A percentile compares a stretch with the other conserved stretches of the same genome.
These are phyloP conservation scores for Aspergillus egyptiacus DNA, from an alignment of 495 filamentous ascomycete species.

Conservation along the genomic window DNA sequence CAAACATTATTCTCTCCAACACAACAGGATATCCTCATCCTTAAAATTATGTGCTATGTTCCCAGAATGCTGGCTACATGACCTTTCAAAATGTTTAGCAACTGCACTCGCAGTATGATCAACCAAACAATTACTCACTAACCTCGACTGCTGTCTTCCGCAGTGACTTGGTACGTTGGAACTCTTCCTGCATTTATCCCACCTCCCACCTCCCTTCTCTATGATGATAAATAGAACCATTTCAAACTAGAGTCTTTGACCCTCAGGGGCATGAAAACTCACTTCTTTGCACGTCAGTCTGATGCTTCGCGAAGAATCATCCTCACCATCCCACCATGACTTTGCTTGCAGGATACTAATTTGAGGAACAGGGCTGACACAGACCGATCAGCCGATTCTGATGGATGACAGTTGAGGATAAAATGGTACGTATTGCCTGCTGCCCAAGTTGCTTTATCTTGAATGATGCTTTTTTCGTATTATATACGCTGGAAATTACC, in stretches of 20 bases:
- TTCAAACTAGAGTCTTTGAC: slow-evolving; percentile 99
- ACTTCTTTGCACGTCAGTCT: slow-evolving; percentile 98
- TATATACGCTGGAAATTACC: slow-evolving; percentile 99
- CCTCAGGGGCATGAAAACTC: slow-evolving; percentile 82
- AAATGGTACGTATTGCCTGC: slow-evolving; percentile 23
- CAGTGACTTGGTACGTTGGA: slow-evolving; percentile 11
- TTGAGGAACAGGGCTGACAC: slow-evolving; percentile 18
- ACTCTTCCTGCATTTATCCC: not conserved
- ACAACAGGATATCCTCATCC: slow-evolving; percentile 1
- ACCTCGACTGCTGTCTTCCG: slow-evolving; percentile 1
- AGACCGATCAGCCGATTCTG: not conserved
- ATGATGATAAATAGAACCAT: slow-evolving; percentile 77
- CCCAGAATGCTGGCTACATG: slow-evolving; percentile 5
- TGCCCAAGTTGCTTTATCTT: slow-evolving; percentile 10
- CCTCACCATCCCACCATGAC: not conserved
- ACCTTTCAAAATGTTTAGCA: not conserved
- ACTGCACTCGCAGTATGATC: slow-evolving; percentile 1
- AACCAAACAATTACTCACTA: not conserved
- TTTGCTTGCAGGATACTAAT: slow-evolving; percentile 26
- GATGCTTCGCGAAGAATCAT: slow-evolving; percentile 44
- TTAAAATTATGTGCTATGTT: slow-evolving; percentile 1
- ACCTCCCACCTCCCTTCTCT: slow-evolving; percentile 16
- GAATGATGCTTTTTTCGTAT: slow-evolving; percentile 75
- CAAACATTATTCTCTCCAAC: slow-evolving; percentile 7
- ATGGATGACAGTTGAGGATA: not conserved